Conservation (phyloP, 768 basidiomycete species). For the Tremella mesenterica region DNA sequence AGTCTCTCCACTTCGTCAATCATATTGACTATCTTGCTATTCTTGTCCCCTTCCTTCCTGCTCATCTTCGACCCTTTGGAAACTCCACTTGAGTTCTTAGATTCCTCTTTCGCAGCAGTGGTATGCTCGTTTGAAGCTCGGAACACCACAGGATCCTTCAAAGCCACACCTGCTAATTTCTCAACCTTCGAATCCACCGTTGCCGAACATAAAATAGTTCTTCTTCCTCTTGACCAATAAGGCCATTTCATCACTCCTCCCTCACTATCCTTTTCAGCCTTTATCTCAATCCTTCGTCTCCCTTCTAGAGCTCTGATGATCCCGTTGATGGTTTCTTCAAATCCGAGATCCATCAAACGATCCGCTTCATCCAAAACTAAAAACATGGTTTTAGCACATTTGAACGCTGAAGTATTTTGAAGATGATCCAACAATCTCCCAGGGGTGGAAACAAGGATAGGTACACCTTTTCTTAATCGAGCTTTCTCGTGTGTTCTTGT, state of each 20-base stretch:
- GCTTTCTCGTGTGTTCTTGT: slow-evolving; percentile 94
- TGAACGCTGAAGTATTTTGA: slow-evolving; percentile 87
- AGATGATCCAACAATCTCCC: slow-evolving; percentile 92
- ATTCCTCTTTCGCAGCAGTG: slow-evolving; percentile 43
- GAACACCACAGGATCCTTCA: slow-evolving; percentile 72
- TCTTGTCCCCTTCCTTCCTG: too few relatives aligned
- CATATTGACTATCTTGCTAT: slow-evolving; percentile 6
- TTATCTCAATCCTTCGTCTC: slow-evolving; percentile 59
- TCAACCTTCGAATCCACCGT: slow-evolving; percentile 94
- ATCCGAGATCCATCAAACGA: slow-evolving; percentile 93
- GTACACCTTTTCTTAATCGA: slow-evolving; percentile 82
- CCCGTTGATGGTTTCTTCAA: slow-evolving; percentile 87
- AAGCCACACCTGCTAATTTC: slow-evolving; percentile 73
- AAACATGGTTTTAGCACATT: slow-evolving; percentile 89
- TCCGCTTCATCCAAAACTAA: slow-evolving; percentile 95
- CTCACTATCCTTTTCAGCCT: slow-evolving; percentile 50
- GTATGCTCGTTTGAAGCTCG: slow-evolving; percentile 60
- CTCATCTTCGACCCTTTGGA: slow-evolving; percentile 18
- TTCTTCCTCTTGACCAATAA: slow-evolving; percentile 50
- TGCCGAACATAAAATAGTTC: slow-evolving; percentile 90
- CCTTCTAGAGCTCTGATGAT: slow-evolving; percentile 83
- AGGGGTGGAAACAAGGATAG: slow-evolving; percentile 91
- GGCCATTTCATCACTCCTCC: slow-evolving; percentile 36
- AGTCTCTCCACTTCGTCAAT: slow-evolving; percentile 42
- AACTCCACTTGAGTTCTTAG: too few relatives aligned